These are phyloP conservation scores for Dissophora ornata DNA, from an alignment of 192 early-diverging fungal species.

Conservation along the genomic window DNA sequence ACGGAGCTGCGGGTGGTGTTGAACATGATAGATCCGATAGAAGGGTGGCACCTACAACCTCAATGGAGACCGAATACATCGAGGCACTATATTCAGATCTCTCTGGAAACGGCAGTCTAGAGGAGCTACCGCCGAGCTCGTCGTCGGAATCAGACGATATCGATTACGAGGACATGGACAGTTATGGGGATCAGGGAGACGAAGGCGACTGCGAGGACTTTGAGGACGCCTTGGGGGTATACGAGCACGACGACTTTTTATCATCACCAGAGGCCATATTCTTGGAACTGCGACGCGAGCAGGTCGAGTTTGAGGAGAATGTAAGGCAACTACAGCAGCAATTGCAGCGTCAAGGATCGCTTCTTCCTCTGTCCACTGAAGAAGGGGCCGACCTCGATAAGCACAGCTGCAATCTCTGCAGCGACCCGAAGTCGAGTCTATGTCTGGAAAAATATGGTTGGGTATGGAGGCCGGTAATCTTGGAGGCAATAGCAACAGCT, in stretches of 20 bases:
- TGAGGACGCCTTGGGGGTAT: constrained; percentile 28
- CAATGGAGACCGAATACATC: constrained; percentile 52
- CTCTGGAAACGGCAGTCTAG: neutral
- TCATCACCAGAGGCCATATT: constrained; percentile 46
- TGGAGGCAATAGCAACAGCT: constrained; percentile 40
- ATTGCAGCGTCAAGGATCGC: constrained; percentile 30
- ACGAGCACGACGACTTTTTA: constrained; percentile 42
- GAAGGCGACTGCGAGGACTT: constrained; percentile 38
- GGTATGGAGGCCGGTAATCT: constrained; percentile 25
- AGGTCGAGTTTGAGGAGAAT: constrained; percentile 53
- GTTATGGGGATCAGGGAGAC: constrained; percentile 16
- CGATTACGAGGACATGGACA: constrained; percentile 23
- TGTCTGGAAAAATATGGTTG: constrained; percentile 35
- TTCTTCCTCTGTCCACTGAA: constrained; percentile 16
- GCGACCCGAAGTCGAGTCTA: constrained; percentile 20
- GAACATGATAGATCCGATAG: neutral
- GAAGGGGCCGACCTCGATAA: constrained; percentile 5
- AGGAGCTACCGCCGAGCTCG: neutral
- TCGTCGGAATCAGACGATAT: constrained; percentile 34
- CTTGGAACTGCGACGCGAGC: constrained; percentile 46
- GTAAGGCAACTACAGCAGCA: constrained; percentile 44
- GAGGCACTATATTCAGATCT: constrained; percentile 36
- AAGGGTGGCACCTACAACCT: constrained; percentile 14
- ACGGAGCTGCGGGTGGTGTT: neutral
- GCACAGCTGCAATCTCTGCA: constrained; percentile 10